Percentiles rank a stretch among this genome's conserved stretches.
These are phyloP conservation scores for Hansenula lynferdii DNA, from an alignment of 1,139 yeast species.

Conservation along the genomic window DNA sequence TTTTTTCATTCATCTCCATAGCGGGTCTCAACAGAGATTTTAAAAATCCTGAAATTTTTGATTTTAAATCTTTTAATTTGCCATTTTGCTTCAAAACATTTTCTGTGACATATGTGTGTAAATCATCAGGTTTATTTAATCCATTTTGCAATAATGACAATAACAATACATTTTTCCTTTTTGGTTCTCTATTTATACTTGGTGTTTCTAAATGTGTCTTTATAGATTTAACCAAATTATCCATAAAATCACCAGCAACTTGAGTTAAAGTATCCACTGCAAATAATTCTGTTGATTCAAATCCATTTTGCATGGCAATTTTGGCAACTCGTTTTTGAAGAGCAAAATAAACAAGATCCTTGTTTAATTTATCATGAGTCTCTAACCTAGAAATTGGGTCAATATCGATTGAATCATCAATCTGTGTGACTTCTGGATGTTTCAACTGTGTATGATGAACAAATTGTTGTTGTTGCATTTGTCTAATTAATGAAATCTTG, in stretches of 20 bases:
- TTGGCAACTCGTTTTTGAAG: conserved; percentile 70
- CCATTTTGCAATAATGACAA: conserved; percentile 81
- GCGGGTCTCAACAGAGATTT: conserved; percentile 84
- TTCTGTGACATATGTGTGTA: conserved; percentile 72
- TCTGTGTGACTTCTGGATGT: conserved; percentile 59
- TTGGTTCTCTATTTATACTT: conserved; percentile 40
- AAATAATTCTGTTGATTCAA: conserved; percentile 73
- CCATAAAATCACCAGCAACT: conserved; percentile 74
- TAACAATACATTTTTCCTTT: conserved; percentile 46
- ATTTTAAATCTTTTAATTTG: conserved; percentile 65
- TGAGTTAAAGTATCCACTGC: conserved; percentile 83
- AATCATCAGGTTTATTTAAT: conserved; percentile 69
- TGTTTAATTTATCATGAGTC: conserved; percentile 48
- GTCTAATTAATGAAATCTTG: conserved; percentile 82
- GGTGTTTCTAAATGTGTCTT: conserved; percentile 66
- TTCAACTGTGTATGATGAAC: conserved; percentile 71
- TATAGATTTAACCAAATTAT: conserved; percentile 68
- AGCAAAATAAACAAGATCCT: conserved; percentile 58
- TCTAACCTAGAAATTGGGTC: conserved; percentile 73
- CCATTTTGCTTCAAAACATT: conserved; percentile 64
- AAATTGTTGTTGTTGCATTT: conserved; percentile 76
- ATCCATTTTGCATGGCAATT: conserved; percentile 89
- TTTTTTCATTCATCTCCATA: conserved; percentile 69
- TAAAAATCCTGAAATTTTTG: conserved; percentile 66
- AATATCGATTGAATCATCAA: conserved; percentile 61